These are phyloP conservation scores for Coemansia sp. DNA, from an alignment of 192 early-diverging fungal genomes.

Conservation along the genomic window DNA sequence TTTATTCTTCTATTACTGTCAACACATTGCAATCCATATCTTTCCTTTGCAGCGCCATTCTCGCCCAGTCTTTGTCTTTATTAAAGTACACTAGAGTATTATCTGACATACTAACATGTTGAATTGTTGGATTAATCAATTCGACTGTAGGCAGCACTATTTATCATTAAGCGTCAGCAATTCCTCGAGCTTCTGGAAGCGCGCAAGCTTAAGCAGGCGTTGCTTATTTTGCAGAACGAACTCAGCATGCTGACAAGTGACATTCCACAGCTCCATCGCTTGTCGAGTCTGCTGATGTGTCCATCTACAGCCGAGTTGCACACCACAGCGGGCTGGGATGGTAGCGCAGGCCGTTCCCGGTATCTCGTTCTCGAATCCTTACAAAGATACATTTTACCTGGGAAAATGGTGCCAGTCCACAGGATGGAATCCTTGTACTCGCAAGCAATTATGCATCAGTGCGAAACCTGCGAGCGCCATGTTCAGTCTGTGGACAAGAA, in stretches of 20 bases:
- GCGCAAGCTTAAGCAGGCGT: slow-evolving; percentile 67
- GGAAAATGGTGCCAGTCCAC: slow-evolving; percentile 84
- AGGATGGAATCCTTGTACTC: slow-evolving; percentile 82
- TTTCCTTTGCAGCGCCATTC: not conserved
- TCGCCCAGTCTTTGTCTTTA: not conserved
- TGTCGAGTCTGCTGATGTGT: slow-evolving; percentile 58
- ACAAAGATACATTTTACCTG: slow-evolving; percentile 71
- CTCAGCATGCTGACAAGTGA: slow-evolving; percentile 72
- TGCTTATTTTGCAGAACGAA: slow-evolving; percentile 78
- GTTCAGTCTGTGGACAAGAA: slow-evolving; percentile 18
- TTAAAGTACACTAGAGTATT: too few relatives aligned
- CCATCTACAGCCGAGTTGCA: slow-evolving; percentile 63
- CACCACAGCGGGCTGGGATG: slow-evolving; percentile 77
- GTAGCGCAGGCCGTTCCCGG: slow-evolving; percentile 59
- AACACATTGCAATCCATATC: not conserved
- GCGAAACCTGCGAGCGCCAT: slow-evolving; percentile 82
- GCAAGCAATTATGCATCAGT: slow-evolving; percentile 78
- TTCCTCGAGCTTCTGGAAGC: slow-evolving; percentile 86
- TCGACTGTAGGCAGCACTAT: slow-evolving; percentile 51
- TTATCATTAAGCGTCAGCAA: slow-evolving; percentile 86
- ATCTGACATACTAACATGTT: not conserved
- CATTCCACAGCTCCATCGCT: slow-evolving; percentile 67
- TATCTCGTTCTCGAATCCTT: slow-evolving; percentile 37
- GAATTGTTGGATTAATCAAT: not conserved
- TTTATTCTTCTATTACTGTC: not conserved